Evolutionary conservation across 108 stramenopile genomes (phyloP), one percentile per base, ranked within the genome.

Genomic region (Skeletonema potamos): DNA sequence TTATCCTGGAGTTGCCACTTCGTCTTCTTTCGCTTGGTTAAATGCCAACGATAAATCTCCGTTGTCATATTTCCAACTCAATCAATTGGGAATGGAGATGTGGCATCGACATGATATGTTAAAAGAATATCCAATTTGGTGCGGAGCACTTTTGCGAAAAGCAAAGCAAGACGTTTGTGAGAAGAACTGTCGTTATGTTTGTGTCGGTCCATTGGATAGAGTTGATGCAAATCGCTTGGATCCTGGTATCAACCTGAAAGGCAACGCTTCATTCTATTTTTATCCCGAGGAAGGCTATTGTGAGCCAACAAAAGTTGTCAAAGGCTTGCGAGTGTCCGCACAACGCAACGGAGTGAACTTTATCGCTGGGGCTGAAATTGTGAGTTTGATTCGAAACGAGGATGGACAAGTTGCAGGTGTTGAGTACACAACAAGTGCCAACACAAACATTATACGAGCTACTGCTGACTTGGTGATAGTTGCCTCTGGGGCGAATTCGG

Each of bases 31-130:
- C 67, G 89, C 86, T 0, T 90, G 89, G 89, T 56, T 90, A 3
- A 87, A 90, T 86, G 86, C 86, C 32, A 87, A 87, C 64, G 73
- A 75, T 18, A 90, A 90, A 61, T 48, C 68, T 6, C 86, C 89
- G 4, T 51, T 73, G 51, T 58, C 58, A 27, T 90, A 90, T 54
- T 70, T 68, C 59, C 66, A 61, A 13, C 41, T 89, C 24, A 90
- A 87, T 56, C 83, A 86, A 48, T n/a, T 86, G 27, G 86, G 89
- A 15, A 81, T 90, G 73, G 72, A 76, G 37, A 65, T 70, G 13
- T 90, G 89, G 89, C 77, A 74, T 44, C 36, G 68, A 32, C 82
- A 84, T 62, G 33, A 76, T 7, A 26, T 76, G 10, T 55, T 86
- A n/a, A 58, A 66, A 56, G 15, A 70, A 7, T 39, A 73, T 7